phyloP scores from a whole-genome alignment of 331 rosid genomes.

The Acacia pycnantha region DNA sequence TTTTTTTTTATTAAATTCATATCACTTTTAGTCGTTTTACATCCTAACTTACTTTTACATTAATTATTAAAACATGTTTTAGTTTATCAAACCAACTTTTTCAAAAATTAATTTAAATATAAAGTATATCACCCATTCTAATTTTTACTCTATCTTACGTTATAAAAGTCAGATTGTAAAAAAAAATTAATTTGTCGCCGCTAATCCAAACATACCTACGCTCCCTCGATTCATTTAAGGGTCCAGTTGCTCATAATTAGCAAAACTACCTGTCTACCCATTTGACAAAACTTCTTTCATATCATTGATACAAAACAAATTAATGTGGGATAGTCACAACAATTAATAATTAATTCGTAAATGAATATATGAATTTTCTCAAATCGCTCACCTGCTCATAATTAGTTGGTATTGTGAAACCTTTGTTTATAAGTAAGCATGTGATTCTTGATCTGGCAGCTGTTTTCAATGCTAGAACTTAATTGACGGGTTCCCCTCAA shows the following conservation, averaged over 20 bases:
- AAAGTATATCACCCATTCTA: too few species aligned
- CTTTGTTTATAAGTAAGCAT: not conserved
- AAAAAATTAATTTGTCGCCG: rapidly evolving
- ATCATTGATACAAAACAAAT: not conserved
- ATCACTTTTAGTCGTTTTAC: too few species aligned
- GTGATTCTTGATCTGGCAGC: conserved; percentile 30
- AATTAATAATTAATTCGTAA: not conserved
- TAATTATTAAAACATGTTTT: too few species aligned
- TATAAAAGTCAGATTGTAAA: too few species aligned
- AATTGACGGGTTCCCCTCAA: not conserved
- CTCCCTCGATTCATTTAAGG: too few species aligned
- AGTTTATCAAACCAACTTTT: too few species aligned
- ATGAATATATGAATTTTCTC: not conserved
- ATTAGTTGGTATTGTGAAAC: not conserved
- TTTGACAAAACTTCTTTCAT: not conserved
- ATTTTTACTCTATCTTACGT: too few species aligned
- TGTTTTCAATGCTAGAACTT: not conserved
- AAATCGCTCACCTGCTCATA: not conserved
- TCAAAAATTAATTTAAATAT: too few species aligned
- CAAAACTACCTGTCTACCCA: not conserved
- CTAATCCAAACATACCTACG: too few species aligned
- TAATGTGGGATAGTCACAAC: not conserved
- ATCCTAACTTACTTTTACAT: too few species aligned
- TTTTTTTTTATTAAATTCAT: too few species aligned
- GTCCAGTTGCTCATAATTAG: too few species aligned